Evolutionary conservation across 2,329 filamentous ascomycete species (phyloP), one percentile per base, ranked within the genome.

Genomic region (Magnaporthiopsis rhizophila): DNA sequence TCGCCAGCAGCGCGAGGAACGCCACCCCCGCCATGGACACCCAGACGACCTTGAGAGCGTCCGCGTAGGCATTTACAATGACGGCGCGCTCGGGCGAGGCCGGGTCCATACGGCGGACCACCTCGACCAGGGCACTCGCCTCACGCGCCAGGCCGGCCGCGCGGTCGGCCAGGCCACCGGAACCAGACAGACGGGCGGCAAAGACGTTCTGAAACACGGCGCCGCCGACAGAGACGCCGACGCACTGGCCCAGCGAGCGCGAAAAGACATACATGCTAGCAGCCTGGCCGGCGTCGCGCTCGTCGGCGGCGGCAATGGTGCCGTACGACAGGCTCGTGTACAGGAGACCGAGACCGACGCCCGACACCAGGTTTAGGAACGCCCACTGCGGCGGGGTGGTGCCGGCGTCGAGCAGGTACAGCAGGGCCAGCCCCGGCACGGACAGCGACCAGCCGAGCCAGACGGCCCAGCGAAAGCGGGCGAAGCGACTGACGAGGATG

Each of bases 101-200:
- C 5, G 73, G 72, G 1, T 78, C 75, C 77, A 85, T 82, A 0
- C 68, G 67, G 68, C 80, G 80, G 69, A 86, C 83, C 63, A 85
- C 74, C 66, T 83, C 76, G 0, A 86, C 83, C 12, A 86, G 73
- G 0, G 79, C 80, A 1, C 82, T 81, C 0, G 83, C 81, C 70
- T 87, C 82, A 62, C 77, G 76, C 18, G 81, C 81, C 66, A 83
- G 83, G 32, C 76, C 75, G 62, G 79, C 72, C 62, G 63, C 75
- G 11, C 26, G 8, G 61, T 24, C 12, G 12, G 61, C 61, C 36
- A 62, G 61, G 2, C 75, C 73, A 0, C 82, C 76, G 60, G 80
- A 80, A 2, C 72, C 76, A 15, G 77, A 68, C 60, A 89, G 73
- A 65, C 83, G 81, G 80, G 74, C 74, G 64, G 75, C 62, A 32